Conservation (phyloP, 2,329 filamentous ascomycete genomes). For the Cephalotrichum gorgonifer region DNA sequence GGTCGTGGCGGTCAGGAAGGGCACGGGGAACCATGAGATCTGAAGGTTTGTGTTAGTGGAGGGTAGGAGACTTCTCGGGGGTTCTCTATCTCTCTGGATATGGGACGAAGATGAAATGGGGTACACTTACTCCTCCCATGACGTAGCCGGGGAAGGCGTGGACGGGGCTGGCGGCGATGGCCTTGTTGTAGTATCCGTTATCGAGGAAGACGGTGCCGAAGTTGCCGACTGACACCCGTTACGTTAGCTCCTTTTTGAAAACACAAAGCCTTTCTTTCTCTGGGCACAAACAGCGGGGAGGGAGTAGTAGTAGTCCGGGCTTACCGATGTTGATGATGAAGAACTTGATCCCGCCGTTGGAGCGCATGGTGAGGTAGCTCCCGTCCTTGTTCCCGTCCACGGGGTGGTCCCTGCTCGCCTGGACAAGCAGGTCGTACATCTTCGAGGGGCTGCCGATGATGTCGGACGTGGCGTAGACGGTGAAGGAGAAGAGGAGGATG, state of each 20-base stretch:
- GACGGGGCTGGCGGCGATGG: slow-evolving; percentile 77
- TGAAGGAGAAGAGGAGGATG: slow-evolving; percentile 76
- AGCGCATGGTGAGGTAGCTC: slow-evolving; percentile 80
- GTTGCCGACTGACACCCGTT: slow-evolving; percentile 50
- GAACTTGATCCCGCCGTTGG: slow-evolving; percentile 72
- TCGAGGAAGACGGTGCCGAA: slow-evolving; percentile 80
- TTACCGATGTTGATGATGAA: slow-evolving; percentile 68
- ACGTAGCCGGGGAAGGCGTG: slow-evolving; percentile 84
- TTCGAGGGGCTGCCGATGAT: slow-evolving; percentile 63
- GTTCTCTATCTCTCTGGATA: not conserved
- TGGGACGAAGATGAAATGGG: not conserved
- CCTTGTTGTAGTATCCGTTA: slow-evolving; percentile 88
- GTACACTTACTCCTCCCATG: slow-evolving; percentile 59
- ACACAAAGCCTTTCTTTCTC: not conserved
- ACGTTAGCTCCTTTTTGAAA: not conserved
- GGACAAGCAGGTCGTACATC: slow-evolving; percentile 68
- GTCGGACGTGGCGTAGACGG: slow-evolving; percentile 65
- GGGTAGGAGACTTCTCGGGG: not conserved
- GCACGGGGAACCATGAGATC: slow-evolving; percentile 72
- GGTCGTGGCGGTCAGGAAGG: slow-evolving; percentile 80
- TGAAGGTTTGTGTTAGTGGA: not conserved
- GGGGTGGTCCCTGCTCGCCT: slow-evolving; percentile 59
- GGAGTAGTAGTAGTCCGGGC: not conserved
- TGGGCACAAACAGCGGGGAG: too few relatives aligned
- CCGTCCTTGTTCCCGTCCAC: slow-evolving; percentile 71